Conservation (phyloP, 306 rosid genomes). For the Quercus glauca region DNA sequence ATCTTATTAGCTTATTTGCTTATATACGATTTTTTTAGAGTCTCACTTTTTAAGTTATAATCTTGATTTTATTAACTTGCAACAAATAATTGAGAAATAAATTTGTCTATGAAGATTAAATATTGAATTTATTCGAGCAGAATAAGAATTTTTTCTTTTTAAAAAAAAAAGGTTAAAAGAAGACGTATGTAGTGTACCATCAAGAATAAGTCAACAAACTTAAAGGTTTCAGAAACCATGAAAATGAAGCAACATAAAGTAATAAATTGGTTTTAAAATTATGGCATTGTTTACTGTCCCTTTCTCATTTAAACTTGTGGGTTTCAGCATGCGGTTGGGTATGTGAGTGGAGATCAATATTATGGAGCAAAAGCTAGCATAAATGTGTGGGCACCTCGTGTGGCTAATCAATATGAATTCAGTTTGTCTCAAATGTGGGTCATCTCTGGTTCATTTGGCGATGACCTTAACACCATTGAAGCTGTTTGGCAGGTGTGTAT, state of each 20-base stretch:
- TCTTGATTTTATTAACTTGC: no score
- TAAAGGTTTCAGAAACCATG: neutral
- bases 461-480: conserved; percentile 95
- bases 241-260: neutral
- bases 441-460: conserved; percentile 93
- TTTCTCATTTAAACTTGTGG: neutral
- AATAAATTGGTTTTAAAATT: neutral
- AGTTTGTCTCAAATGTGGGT: conserved; percentile 99
- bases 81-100: no score
- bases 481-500: conserved; percentile 99
- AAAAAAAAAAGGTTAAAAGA: no score
- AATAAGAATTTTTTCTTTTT: no score
- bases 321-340: conserved; percentile 95
- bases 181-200: no score
- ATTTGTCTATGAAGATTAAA: neutral
- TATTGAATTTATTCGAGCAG: neutral
- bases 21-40: no score
- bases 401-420: conserved; percentile 85
- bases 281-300: neutral
- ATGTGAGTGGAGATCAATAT: conserved; percentile 80
- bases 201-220: no score
- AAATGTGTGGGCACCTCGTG: conserved; percentile 94
- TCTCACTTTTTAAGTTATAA: no score
- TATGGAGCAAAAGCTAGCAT: conserved; percentile 94
- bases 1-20: no score